Base-by-base conservation (phyloP, 305 asterid genomes). In the Solanum hybrid region DNA sequence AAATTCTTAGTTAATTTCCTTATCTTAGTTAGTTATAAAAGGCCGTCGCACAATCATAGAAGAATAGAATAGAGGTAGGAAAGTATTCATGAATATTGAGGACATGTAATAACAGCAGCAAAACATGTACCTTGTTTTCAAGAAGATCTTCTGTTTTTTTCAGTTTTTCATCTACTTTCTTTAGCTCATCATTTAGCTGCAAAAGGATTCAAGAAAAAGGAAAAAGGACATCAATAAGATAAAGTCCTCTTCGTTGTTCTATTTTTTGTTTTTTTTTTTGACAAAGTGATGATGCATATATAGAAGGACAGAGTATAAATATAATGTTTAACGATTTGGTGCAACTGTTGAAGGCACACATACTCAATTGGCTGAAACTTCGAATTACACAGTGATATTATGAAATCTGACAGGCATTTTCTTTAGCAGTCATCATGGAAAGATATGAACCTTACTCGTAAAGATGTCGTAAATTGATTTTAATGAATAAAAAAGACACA, bases 181-280 rank as follows among this genome's bases (percentile, higher is more conserved):
- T 91, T 85, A 95, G 94, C 90, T 94, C 97, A 5, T 95, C 96
- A 66, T 96, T 93, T 75, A 95, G 95, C 99, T 97, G 88, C 86
- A 91, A 90, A 29, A 90, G 89, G 27, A 90, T 81, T 56, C 86
- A 91, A 79, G 92, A 15, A 73, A 86, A 77, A 69, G 89, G 42
- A 87, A 72, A 78, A 76, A 89, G 31, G 29, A 22, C 84, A 35
- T 78, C 84, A 34, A 22, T 78, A 34, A 77, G 29, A 10, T 77
- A 10, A 77, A 34, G 4, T 17, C 7, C 27, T 17, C 45, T 77
- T 77, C 2, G 9, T 77, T 31, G 34, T 32, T 76, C 80, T 17
- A 15, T 32, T 15, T 31, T 14, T 15, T 17, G 1, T 31, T 31
- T 32, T 31, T 31, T 75, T 75, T 8, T 9, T 75, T 15, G 80